phyloP scores from a whole-genome alignment of 495 filamentous ascomycete genomes.

The Penicillium canariense region DNA sequence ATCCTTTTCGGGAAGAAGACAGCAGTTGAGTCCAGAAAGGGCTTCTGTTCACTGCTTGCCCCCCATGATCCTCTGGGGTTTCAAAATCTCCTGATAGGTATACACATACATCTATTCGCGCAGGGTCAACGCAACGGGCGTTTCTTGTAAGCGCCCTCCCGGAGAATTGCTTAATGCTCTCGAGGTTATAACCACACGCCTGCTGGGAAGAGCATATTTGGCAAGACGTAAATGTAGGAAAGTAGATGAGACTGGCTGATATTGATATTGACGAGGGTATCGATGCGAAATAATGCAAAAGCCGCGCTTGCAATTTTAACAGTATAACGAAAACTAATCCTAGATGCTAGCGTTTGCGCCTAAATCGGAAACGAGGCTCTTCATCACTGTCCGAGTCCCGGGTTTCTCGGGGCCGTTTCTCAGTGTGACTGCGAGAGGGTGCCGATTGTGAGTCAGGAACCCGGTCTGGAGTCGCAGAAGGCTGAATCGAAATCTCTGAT shows the following conservation, averaged over 20 bases:
- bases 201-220: no score
- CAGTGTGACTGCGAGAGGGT: conserved; percentile 20
- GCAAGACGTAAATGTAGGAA: neutral
- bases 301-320: neutral
- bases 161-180: no score
- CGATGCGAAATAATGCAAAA: conserved; percentile 14
- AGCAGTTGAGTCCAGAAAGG: neutral
- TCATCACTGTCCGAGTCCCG: conserved; percentile 48
- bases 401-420: conserved; percentile 44
- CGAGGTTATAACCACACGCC: no score
- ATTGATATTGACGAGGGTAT: conserved; percentile 19
- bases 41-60: neutral
- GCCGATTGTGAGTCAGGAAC: conserved; percentile 13
- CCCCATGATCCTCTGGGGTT: neutral
- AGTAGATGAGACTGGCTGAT: neutral
- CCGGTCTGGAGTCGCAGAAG: conserved; percentile 15
- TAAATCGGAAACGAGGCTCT: conserved; percentile 58
- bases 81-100: neutral
- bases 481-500: conserved; percentile 14
- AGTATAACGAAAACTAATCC: neutral
- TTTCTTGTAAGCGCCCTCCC: no score
- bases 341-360: conserved; percentile 42
- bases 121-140: no score
- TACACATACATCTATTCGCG: no score
- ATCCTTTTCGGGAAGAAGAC: no score